phyloP scores from a whole-genome alignment of 495 filamentous ascomycete genomes.

The Patellaria atrata region DNA sequence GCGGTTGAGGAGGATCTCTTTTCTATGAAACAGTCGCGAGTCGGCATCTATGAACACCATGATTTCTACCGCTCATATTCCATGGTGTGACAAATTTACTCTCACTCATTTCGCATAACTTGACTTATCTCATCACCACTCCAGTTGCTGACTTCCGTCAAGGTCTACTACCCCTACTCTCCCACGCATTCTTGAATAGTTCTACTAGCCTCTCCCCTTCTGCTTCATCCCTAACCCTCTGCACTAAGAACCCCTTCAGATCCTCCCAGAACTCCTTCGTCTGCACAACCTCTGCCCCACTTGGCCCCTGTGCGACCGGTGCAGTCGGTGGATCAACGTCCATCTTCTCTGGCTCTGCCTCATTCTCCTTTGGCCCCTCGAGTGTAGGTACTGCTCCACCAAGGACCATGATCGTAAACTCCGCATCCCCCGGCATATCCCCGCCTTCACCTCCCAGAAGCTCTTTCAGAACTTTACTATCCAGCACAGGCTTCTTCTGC shows the following conservation, averaged over 20 bases:
- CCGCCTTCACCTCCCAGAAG: conserved; percentile 30
- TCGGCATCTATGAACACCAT: too few relatives aligned
- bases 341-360: conserved; percentile 9
- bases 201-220: conserved; percentile 47
- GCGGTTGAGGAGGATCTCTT: too few relatives aligned
- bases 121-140: too few relatives aligned
- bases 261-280: conserved; percentile 80
- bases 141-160: too few relatives aligned
- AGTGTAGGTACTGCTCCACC: conserved; percentile 39
- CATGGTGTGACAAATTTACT: too few relatives aligned
- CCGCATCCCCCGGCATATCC: conserved; percentile 30
- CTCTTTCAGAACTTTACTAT: conserved; percentile 50
- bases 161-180: conserved; percentile 15
- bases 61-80: too few relatives aligned
- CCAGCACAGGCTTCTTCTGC: conserved; percentile 65
- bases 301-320: conserved; percentile 39
- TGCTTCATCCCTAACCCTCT: conserved; percentile 58
- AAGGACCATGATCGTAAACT: conserved; percentile 80
- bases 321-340: conserved; percentile 15
- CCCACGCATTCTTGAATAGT: conserved; percentile 61
- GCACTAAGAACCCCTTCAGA: conserved; percentile 62
- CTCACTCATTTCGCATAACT: too few relatives aligned
- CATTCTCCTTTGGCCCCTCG: conserved; percentile 19
- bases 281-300: conserved; percentile 43
- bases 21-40: too few relatives aligned